Evolutionary conservation across 768 basidiomycete species (phyloP), one percentile per base, ranked within the genome.

Genomic region (Glaciozyma martinii): DNA sequence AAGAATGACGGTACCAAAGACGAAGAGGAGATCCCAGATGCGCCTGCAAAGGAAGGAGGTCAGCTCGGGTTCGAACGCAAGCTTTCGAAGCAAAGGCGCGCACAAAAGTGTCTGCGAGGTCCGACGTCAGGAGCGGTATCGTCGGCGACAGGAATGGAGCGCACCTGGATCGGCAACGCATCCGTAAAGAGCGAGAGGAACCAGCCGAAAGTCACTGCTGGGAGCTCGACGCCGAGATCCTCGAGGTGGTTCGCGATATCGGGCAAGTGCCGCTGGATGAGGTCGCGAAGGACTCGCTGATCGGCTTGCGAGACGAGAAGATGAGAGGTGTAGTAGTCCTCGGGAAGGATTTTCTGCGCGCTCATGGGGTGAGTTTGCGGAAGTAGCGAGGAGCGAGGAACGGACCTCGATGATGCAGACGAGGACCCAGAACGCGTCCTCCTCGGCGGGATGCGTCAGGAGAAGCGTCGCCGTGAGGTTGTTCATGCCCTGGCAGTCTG

Each of bases 121-220:
- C 25, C 49, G 23, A 21, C 29, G 29, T 42, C 23, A 21, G 40
- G 29, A 30, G 46, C 7, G 25, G 23, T 44, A 32, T 49, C 27
- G n/a, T n/a, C n/a, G n/a, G 29, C 21, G 16, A 19, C 19, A 37
- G 10, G 2, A 5, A 58, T n/a, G n/a, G 75, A 81, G 40, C 74
- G 59, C 63, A 91, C 91, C 83, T 94, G 92, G 32, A 97, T 89
- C 16, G 94, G 94, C 12, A 97, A 78, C 74, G 93, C 94, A 71
- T 95, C 92, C 0, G 93, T 95, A 74, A 98, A 98, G 27, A 99
- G 80, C 5, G 90, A 92, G 30, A 99, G 79, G 77, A 97, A 95
- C 95, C 95, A 99, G 18, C 92, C 94, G 79, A 99, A 99, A 66
- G 91, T 95, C 66, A 97, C 90, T 0, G 93, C 92, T 4, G 86